A percentile compares a stretch with the other conserved stretches of the same genome.
Conservation (phyloP, 140 eudicot species). For the Bidens hawaiensis region DNA sequence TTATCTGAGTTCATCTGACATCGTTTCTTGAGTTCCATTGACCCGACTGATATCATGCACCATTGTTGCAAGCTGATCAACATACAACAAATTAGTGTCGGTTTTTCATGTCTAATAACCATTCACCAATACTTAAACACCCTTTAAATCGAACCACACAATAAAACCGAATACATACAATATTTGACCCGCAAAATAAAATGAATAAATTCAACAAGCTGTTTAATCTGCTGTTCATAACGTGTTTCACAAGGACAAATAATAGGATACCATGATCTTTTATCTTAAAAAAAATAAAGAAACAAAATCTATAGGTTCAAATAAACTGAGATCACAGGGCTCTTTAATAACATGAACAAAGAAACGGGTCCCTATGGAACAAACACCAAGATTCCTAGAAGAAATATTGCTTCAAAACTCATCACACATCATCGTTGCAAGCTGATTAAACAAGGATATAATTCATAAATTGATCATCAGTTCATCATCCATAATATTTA, state of each 20-base stretch:
- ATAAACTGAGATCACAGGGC: conserved; percentile 17
- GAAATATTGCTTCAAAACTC: conserved; percentile 29
- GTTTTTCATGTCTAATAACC: not conserved
- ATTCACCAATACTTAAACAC: not conserved
- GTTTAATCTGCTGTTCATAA: conserved; percentile 6
- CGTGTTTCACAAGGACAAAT: not conserved
- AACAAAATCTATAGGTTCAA: not conserved
- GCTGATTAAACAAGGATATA: conserved; percentile 50
- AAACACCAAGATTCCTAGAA: conserved; percentile 6
- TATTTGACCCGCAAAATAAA: no score
- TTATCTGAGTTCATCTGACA: not conserved
- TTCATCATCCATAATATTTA: conserved; percentile 6
- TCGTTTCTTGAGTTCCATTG: conserved; percentile 2
- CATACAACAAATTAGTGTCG: conserved; percentile 12
- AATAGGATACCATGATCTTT: not conserved
- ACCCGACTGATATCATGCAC: conserved; percentile 21
- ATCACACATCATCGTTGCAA: conserved; percentile 82
- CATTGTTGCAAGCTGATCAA: conserved; percentile 38
- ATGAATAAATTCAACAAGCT: not conserved
- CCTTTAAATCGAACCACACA: not conserved
- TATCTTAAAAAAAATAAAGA: not conserved
- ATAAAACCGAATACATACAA: no score
- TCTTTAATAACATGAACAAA: conserved; percentile 8
- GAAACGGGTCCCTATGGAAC: conserved; percentile 1
- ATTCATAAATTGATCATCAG: conserved; percentile 14